phyloP scores from a whole-genome alignment of 441 rosid species.

The Pelargonium citronellum region DNA sequence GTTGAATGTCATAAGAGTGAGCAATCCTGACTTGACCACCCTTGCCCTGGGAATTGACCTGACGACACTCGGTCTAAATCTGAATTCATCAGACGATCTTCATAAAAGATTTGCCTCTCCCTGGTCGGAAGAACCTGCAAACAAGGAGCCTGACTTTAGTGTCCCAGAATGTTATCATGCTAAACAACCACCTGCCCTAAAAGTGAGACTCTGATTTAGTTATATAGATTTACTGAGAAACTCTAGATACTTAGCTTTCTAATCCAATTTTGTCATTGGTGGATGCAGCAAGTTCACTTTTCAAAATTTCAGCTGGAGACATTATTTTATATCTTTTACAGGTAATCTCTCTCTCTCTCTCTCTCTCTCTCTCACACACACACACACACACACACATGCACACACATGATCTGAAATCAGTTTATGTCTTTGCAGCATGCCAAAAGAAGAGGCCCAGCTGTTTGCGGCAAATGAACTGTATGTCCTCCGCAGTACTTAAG shows the following conservation, averaged over 20 bases:
- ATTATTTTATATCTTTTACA: constrained; percentile 78
- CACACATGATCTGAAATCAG: constrained; percentile 8
- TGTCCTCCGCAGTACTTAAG: constrained; percentile 20
- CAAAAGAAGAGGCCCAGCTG: constrained; percentile 93
- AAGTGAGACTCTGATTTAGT: constrained; percentile 42
- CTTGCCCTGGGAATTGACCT: constrained; percentile 93
- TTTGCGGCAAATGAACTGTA: constrained; percentile 95
- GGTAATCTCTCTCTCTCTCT: constrained; percentile 36
- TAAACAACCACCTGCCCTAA: constrained; percentile 60
- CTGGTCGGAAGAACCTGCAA: constrained; percentile 90
- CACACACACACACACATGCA: not conserved
- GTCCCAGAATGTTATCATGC: constrained; percentile 86
- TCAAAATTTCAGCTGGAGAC: constrained; percentile 63
- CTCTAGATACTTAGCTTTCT: not conserved
- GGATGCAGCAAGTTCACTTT: constrained; percentile 77
- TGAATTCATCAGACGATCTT: constrained; percentile 83
- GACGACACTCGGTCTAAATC: constrained; percentile 77
- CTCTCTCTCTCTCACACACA: not conserved
- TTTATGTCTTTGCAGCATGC: constrained; percentile 61
- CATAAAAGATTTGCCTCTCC: constrained; percentile 91
- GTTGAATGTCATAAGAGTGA: constrained; percentile 66
- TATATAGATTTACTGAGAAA: not conserved
- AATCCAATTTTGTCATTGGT: constrained; percentile 15
- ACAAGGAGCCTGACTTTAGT: constrained; percentile 80
- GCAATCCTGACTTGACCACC: constrained; percentile 75